Conservation (phyloP, 306 rosid genomes). For the Trichosanthes truncata region DNA sequence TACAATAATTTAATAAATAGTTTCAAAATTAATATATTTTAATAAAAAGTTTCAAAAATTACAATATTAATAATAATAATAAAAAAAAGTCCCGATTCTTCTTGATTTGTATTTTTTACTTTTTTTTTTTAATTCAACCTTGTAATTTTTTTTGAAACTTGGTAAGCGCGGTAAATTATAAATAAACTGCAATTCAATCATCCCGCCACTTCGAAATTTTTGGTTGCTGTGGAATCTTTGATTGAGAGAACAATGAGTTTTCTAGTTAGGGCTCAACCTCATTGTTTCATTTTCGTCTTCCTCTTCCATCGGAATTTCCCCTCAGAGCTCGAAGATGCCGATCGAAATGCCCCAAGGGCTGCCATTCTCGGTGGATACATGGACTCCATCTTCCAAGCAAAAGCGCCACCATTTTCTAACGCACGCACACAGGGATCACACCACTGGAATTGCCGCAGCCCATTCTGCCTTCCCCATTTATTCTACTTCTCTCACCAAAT, state of each 20-base stretch:
- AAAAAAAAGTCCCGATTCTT: too few relatives aligned
- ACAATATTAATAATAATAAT: too few relatives aligned
- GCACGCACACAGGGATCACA: constrained; percentile 78
- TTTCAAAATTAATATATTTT: too few relatives aligned
- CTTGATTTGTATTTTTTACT: too few relatives aligned
- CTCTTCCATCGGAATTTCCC: not conserved
- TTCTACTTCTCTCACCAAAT: constrained; percentile 48
- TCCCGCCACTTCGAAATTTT: not conserved
- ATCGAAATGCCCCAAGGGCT: constrained; percentile 67
- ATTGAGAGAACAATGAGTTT: not conserved
- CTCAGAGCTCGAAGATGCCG: constrained; percentile 31
- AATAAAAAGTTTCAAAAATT: too few relatives aligned
- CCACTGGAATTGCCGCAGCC: constrained; percentile 37
- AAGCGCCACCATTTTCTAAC: constrained; percentile 68
- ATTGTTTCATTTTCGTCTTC: not conserved
- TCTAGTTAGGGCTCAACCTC: not conserved
- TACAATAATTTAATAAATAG: too few relatives aligned
- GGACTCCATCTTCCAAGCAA: constrained; percentile 36
- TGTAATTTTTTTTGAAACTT: not conserved
- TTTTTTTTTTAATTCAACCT: too few relatives aligned
- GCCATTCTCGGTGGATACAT: constrained; percentile 82
- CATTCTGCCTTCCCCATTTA: constrained; percentile 48
- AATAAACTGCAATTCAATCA: not conserved
- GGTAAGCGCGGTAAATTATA: not conserved
- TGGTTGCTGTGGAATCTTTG: not conserved